Conservation (phyloP, 139 green algal species). For the Astrephomene gubernaculifera region DNA sequence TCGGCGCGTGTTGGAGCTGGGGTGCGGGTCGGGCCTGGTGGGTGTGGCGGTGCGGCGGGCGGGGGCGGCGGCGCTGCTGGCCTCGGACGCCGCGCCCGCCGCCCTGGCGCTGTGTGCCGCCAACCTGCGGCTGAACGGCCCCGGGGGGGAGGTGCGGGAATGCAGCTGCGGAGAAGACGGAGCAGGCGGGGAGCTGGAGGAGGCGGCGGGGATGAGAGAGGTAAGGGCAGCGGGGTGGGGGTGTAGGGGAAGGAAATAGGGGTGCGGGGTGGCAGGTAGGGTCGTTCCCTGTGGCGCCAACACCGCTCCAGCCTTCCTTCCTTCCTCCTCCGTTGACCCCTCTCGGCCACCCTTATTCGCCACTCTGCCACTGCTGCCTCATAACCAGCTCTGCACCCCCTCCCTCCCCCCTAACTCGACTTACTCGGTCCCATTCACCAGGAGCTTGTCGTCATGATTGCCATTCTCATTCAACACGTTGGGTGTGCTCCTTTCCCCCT, state of each 20-base stretch:
- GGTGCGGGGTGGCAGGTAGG: not conserved
- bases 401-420: no score
- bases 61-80: constrained; percentile 49
- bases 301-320: no score
- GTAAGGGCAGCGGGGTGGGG: no score
- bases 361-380: no score
- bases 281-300: no score
- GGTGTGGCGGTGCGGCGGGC: constrained; percentile 53
- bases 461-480: no score
- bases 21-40: constrained; percentile 74
- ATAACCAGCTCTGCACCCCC: no score
- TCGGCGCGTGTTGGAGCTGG: constrained; percentile 74
- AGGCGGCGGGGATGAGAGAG: not conserved
- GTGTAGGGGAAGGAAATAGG: not conserved
- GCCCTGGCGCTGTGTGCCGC: constrained; percentile 73
- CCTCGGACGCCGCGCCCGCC: constrained; percentile 74
- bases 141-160: not conserved
- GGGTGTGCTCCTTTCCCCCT: not conserved
- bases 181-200: not conserved
- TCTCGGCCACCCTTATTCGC: no score
- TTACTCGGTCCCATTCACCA: no score
- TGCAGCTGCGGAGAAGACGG: no score
- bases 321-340: no score
- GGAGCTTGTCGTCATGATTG: no score
- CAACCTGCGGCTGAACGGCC: constrained; percentile 77